Conservation (phyloP, 2,329 filamentous ascomycete genomes). For the Arthrobotrys sinensis region DNA sequence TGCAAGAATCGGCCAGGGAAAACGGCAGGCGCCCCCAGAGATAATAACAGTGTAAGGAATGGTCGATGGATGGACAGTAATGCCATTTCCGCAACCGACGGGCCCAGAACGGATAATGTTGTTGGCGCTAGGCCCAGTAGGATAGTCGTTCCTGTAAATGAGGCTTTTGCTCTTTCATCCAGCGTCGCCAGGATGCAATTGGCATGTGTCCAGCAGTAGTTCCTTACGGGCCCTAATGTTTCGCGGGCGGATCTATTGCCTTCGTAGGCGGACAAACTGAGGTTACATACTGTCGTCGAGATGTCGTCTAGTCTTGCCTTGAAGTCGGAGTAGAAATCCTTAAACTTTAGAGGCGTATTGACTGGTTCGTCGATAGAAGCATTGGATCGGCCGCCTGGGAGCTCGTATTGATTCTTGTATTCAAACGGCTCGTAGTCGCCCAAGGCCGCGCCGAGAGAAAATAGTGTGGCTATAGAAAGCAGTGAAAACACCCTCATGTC, state of each 20-base stretch:
- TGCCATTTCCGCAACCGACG: constrained; percentile 36
- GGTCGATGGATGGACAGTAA: constrained; percentile 33
- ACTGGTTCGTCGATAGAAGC: constrained; percentile 31
- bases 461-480: neutral
- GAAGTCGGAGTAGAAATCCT: constrained; percentile 31
- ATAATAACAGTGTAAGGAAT: constrained; percentile 18
- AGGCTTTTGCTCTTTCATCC: constrained; percentile 35
- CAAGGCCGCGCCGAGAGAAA: neutral
- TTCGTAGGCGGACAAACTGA: constrained; percentile 24
- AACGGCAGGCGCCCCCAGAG: constrained; percentile 24
- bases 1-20: constrained; percentile 39
- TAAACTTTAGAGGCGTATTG: constrained; percentile 21
- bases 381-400: constrained; percentile 26
- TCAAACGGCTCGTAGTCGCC: constrained; percentile 32
- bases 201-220: constrained; percentile 34
- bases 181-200: constrained; percentile 28
- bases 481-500: constrained; percentile 1
- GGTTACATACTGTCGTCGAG: constrained; percentile 39
- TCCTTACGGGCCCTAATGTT: constrained; percentile 11
- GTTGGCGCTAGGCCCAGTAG: constrained; percentile 29
- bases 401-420: constrained; percentile 33
- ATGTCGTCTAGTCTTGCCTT: constrained; percentile 4
- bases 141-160: constrained; percentile 30
- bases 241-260: constrained; percentile 32
- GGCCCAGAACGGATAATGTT: constrained; percentile 34